A percentile compares a stretch with the other conserved stretches of the same genome.
Conservation (phyloP, 495 filamentous ascomycete genomes). For the Platismatia glauca region DNA sequence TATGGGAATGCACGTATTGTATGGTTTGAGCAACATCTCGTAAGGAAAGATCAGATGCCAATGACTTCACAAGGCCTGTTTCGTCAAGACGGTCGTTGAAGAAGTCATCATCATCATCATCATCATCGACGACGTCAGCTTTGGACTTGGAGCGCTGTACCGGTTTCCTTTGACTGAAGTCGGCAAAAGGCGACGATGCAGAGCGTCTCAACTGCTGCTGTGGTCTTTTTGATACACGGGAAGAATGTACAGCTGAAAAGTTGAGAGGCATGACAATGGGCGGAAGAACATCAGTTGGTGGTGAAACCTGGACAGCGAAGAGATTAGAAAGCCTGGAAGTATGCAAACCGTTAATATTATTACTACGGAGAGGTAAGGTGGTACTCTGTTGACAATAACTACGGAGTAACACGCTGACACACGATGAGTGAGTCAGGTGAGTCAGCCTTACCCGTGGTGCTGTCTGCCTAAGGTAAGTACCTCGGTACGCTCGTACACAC, state of each 20-base stretch:
- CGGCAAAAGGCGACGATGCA: constrained; percentile 42
- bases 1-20: constrained; percentile 47
- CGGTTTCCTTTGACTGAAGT: constrained; percentile 51
- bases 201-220: constrained; percentile 28
- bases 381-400: too few species aligned
- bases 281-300: neutral
- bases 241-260: constrained; percentile 29
- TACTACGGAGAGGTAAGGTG: too few species aligned
- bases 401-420: too few species aligned
- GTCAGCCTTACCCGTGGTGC: too few species aligned
- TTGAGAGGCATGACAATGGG: constrained; percentile 24
- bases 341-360: neutral
- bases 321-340: neutral
- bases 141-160: constrained; percentile 30
- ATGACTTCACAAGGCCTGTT: constrained; percentile 42
- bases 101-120: constrained; percentile 35
- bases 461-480: too few species aligned
- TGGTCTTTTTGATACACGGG: constrained; percentile 26
- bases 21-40: constrained; percentile 59
- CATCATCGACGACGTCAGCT: constrained; percentile 29
- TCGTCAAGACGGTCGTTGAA: constrained; percentile 49
- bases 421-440: too few species aligned
- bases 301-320: neutral
- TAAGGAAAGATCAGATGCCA: constrained; percentile 45
- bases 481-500: too few species aligned